Conservation (phyloP, 2,329 filamentous ascomycete genomes). For the Epicoccum sorghinum region DNA sequence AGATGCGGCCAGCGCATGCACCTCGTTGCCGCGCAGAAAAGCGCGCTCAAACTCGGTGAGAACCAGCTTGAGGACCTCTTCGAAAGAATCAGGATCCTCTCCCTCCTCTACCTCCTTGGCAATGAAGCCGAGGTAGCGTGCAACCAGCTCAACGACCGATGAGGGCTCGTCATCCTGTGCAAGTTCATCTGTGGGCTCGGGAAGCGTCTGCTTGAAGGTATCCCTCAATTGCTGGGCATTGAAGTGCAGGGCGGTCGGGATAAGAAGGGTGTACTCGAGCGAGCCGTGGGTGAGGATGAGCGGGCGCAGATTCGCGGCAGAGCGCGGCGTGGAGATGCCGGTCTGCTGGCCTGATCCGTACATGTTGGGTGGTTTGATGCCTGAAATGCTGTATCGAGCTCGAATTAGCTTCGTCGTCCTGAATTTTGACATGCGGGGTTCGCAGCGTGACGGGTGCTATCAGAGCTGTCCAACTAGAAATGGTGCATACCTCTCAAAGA, state of each 20-base stretch:
- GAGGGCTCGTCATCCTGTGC: constrained; percentile 99
- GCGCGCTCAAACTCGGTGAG: constrained; percentile 96
- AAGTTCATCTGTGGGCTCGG: constrained; percentile 92
- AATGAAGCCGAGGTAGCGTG: constrained; percentile 89
- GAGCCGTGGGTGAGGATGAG: constrained; percentile 90
- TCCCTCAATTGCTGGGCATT: constrained; percentile 95
- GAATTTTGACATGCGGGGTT: constrained; percentile 10
- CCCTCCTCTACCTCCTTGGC: constrained; percentile 89
- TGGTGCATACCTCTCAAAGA: constrained; percentile 25
- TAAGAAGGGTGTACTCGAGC: constrained; percentile 93
- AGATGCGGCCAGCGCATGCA: constrained; percentile 84
- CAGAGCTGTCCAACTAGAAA: constrained; percentile 1
- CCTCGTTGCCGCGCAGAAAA: constrained; percentile 94
- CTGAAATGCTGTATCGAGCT: constrained; percentile 13
- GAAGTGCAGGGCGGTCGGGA: constrained; percentile 94
- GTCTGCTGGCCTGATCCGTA: constrained; percentile 92
- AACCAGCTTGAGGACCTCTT: constrained; percentile 89
- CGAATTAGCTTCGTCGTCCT: constrained; percentile 10
- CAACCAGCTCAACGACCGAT: constrained; percentile 88
- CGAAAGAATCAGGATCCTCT: constrained; percentile 89
- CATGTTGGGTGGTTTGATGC: constrained; percentile 54
- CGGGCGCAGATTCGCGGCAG: constrained; percentile 88
- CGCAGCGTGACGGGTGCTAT: background rate
- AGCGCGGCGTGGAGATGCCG: constrained; percentile 95
- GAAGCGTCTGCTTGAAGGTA: constrained; percentile 82